Conservation (phyloP, 768 basidiomycete genomes). For the Clavulina sp. region DNA sequence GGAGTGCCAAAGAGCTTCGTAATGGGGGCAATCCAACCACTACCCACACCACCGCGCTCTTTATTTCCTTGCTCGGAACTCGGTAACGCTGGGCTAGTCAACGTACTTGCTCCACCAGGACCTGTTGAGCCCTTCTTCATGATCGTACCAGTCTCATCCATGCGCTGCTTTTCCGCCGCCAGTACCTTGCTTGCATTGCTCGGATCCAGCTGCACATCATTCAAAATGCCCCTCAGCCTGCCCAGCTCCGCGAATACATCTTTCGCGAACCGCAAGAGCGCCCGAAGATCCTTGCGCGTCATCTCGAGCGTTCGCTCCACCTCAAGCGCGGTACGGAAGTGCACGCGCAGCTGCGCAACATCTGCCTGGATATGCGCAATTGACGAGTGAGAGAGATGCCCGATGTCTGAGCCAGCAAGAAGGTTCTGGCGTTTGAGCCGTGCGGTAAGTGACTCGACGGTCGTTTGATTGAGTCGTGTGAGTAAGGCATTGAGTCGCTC, state of each 20-base stretch:
- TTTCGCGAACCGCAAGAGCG: conserved; percentile 67
- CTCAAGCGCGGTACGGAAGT: conserved; percentile 39
- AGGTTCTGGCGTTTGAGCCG: conserved; percentile 84
- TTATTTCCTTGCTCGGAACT: neutral
- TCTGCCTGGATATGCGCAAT: conserved; percentile 60
- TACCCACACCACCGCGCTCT: neutral
- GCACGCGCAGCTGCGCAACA: conserved; percentile 42
- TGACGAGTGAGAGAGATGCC: conserved; percentile 70
- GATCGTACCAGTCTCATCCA: neutral
- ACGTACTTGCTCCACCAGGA: too few species aligned
- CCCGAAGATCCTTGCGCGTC: conserved; percentile 64
- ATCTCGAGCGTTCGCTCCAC: conserved; percentile 19
- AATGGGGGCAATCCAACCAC: conserved; percentile 16
- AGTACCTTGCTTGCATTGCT: conserved; percentile 50
- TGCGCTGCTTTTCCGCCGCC: conserved; percentile 30
- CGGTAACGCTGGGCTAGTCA: neutral
- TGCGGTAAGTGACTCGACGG: conserved; percentile 73
- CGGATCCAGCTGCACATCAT: conserved; percentile 84
- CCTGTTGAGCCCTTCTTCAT: too few species aligned
- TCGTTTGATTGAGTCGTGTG: conserved; percentile 48
- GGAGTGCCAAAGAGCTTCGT: conserved; percentile 16
- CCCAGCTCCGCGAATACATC: conserved; percentile 75
- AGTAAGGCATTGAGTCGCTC: conserved; percentile 43
- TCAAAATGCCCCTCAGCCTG: conserved; percentile 61
- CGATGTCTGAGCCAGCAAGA: conserved; percentile 58